A percentile compares a stretch with the other conserved stretches of the same genome.
Conservation (phyloP, 306 rosid genomes). For the Astragalus membranaceus region DNA sequence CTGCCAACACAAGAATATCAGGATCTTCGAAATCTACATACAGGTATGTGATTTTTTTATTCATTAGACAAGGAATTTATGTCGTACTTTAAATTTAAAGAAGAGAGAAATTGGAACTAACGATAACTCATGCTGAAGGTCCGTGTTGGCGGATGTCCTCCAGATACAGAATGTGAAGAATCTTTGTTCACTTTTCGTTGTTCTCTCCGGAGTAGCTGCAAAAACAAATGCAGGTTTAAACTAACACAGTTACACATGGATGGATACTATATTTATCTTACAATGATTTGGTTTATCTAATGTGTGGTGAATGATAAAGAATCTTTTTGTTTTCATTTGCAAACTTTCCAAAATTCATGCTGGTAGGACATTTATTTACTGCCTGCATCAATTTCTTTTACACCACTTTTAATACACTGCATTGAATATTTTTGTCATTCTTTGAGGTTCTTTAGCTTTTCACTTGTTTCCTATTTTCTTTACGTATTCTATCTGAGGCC, state of each 20-base stretch:
- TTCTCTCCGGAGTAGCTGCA: conserved; percentile 49
- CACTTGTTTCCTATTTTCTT: background rate
- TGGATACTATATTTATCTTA: conserved; percentile 11
- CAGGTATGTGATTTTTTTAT: conserved; percentile 34
- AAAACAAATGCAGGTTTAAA: conserved; percentile 52
- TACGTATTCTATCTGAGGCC: background rate
- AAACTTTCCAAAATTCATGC: conserved; percentile 9
- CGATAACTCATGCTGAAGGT: conserved; percentile 47
- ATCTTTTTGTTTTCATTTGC: background rate
- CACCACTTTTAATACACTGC: background rate
- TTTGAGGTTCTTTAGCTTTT: background rate
- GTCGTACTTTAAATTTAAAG: background rate
- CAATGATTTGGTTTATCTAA: conserved; percentile 8
- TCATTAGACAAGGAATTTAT: conserved; percentile 3
- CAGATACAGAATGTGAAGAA: conserved; percentile 52
- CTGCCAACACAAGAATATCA: conserved; percentile 29
- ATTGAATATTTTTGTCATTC: conserved; percentile 6
- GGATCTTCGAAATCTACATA: conserved; percentile 43
- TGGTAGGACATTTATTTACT: background rate
- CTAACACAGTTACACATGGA: background rate
- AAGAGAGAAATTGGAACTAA: conserved; percentile 1
- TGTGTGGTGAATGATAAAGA: conserved; percentile 1
- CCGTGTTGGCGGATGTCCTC: conserved; percentile 56
- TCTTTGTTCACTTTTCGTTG: conserved; percentile 63
- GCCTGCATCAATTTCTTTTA: background rate